Evolutionary conservation across 768 basidiomycete genomes (phyloP), one percentile per base, ranked within the genome.

Genomic region (Paxillus ammoniavirescens): DNA sequence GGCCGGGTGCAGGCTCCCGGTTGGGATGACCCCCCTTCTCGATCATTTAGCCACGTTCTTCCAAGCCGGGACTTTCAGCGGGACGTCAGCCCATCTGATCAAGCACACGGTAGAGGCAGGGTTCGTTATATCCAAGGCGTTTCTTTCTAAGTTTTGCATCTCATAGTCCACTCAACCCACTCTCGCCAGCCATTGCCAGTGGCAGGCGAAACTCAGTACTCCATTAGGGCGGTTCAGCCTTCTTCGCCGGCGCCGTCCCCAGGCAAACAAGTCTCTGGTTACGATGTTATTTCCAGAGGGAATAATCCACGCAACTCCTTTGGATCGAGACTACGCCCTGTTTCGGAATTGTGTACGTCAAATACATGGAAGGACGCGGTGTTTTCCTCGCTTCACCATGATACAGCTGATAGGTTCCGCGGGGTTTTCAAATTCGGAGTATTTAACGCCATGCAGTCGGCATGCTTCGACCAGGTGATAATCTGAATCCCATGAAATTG

Each of bases 371-470:
- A 21, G 9, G 15, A 26, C 18, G 14, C 43, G 26, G 30, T 41
- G 10, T 53, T 31, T 52, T 4, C 33, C 13, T n/a, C 48, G 47
- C 54, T 54, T 44, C 56, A 55, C 35, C n/a, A 56, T 37, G 14
- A 42, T 42, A 8, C 59, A 96, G 95, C 92, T 47, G 90, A 93
- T 63, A 77, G 84, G 14, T 93, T 88, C 68, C 82, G 90, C 14
- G 74, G 78, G 0, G 73, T 93, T 2, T 97, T 95, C 80, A 89
- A 89, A 63, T 97, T 95, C 59, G 84, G 85, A 0, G 82, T 88
- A 3, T 98, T 98, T 77, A 98, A 98, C 66, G 86, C 88, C 3
- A 82, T 98, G 18, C 96, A 99, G 61, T 92, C 90, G 13, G 77
- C 76, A 28, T 93, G 91, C 65, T 91, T 90, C 58, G 81, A 89